Evolutionary conservation across 1,284 basidiomycete genomes (phyloP).

Genomic region (Leccinum subfulvum): DNA sequence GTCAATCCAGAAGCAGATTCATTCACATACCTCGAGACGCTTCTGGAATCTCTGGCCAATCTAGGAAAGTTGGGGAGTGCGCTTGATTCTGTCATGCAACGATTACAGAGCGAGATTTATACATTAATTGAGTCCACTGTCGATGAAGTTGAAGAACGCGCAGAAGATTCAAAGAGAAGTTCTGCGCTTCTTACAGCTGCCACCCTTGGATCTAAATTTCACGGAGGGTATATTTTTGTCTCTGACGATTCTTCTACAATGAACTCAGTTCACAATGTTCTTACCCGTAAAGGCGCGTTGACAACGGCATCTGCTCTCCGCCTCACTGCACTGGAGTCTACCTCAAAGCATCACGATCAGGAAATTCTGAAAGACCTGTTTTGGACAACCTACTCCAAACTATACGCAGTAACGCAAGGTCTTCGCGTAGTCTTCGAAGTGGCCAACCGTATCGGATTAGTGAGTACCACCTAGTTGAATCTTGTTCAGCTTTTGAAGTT

Average conservation of each 20-base stretch:
- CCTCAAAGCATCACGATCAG: conserved; percentile 73
- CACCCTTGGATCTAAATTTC: conserved; percentile 34
- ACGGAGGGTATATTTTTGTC: conserved; percentile 54
- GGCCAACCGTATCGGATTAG: conserved; percentile 81
- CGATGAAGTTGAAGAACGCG: conserved; percentile 88
- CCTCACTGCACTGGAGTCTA: conserved; percentile 76
- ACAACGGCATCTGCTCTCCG: conserved; percentile 56
- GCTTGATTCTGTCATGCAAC: conserved; percentile 83
- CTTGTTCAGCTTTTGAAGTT: not conserved
- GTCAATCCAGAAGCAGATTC: conserved; percentile 89
- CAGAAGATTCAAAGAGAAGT: conserved; percentile 65
- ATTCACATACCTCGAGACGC: conserved; percentile 91
- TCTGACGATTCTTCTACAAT: conserved; percentile 30
- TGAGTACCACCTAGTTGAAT: conserved; percentile 40
- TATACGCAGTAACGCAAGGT: conserved; percentile 94
- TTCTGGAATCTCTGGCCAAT: conserved; percentile 89
- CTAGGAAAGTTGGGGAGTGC: conserved; percentile 87
- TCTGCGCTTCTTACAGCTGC: conserved; percentile 41
- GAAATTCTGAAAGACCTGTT: conserved; percentile 91
- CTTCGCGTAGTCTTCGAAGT: conserved; percentile 92
- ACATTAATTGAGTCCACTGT: conserved; percentile 84
- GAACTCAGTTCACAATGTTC: conserved; percentile 11
- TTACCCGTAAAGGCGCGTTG: conserved; percentile 15
- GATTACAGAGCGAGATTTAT: conserved; percentile 84
- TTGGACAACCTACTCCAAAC: conserved; percentile 97